Evolutionary conservation across 2,329 filamentous ascomycete species (phyloP).

Genomic region (Aspergillus puulaauensis): DNA sequence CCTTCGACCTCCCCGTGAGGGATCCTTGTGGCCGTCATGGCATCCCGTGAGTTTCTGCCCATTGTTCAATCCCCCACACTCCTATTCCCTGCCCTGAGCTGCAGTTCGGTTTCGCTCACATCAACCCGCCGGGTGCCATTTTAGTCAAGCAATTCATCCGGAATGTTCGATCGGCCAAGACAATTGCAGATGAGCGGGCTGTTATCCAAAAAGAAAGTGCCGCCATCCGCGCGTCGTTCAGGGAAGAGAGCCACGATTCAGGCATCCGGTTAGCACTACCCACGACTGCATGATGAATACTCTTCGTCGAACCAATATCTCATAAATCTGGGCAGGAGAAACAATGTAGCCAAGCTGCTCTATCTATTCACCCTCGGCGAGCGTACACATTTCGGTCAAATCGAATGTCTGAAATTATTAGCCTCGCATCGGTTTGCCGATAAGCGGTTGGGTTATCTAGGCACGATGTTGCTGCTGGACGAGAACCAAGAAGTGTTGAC

Average conservation of each 20-base stretch:
- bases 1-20: constrained; percentile 37
- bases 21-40: constrained; percentile 56
- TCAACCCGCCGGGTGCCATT: constrained; percentile 14
- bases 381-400: constrained; percentile 97
- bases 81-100: constrained; percentile 23
- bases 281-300: constrained; percentile 5
- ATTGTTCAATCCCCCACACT: constrained; percentile 20
- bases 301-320: constrained; percentile 17
- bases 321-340: constrained; percentile 63
- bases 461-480: constrained; percentile 92
- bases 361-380: constrained; percentile 98
- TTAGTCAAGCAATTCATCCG: constrained; percentile 99
- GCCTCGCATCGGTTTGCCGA: constrained; percentile 97
- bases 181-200: constrained; percentile 95
- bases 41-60: constrained; percentile 51
- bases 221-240: constrained; percentile 93
- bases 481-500: constrained; percentile 99
- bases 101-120: constrained; percentile 19
- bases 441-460: constrained; percentile 92
- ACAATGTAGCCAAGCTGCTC: constrained; percentile 97
- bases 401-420: constrained; percentile 96
- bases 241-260: constrained; percentile 92
- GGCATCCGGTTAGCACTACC: constrained; percentile 70
- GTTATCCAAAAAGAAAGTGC: constrained; percentile 99
- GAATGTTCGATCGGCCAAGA: constrained; percentile 97